phyloP scores from a whole-genome alignment of 1,139 yeast species.

The Magnusiomyces suaveolens region DNA sequence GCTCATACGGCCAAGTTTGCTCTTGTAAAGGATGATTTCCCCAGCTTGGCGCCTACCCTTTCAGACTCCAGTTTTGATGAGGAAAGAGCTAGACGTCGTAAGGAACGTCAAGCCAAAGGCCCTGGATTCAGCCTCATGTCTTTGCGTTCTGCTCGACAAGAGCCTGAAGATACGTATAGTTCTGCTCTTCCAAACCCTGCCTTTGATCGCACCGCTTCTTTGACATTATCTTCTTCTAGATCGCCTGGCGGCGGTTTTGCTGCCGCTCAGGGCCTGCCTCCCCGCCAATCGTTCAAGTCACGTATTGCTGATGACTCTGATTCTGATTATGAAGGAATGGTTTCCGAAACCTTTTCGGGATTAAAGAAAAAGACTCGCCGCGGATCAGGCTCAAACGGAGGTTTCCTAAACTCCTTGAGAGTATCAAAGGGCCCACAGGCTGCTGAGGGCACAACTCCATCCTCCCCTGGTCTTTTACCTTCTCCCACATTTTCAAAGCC shows the following conservation, averaged over 20 bases:
- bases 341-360: background rate
- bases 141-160: conserved; percentile 15
- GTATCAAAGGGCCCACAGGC: background rate
- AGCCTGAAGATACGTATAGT: conserved; percentile 6
- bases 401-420: background rate
- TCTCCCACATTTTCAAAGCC: background rate
- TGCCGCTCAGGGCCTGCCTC: conserved; percentile 6
- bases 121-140: conserved; percentile 19
- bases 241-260: conserved; percentile 7
- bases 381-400: background rate
- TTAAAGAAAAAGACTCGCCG: background rate
- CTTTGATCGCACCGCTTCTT: background rate
- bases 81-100: conserved; percentile 5
- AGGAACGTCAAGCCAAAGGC: background rate
- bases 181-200: conserved; percentile 4
- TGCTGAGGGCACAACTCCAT: too few species aligned
- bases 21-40: conserved; percentile 4
- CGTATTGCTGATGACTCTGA: conserved; percentile 31
- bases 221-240: background rate
- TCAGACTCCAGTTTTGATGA: conserved; percentile 18
- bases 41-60: conserved; percentile 15
- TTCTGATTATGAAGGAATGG: conserved; percentile 25
- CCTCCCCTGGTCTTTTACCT: background rate
- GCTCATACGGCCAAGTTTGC: too few species aligned
- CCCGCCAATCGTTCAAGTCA: conserved; percentile 22